phyloP scores from a whole-genome alignment of 139 green algal genomes.

The Chlamydomonas sp. region DNA sequence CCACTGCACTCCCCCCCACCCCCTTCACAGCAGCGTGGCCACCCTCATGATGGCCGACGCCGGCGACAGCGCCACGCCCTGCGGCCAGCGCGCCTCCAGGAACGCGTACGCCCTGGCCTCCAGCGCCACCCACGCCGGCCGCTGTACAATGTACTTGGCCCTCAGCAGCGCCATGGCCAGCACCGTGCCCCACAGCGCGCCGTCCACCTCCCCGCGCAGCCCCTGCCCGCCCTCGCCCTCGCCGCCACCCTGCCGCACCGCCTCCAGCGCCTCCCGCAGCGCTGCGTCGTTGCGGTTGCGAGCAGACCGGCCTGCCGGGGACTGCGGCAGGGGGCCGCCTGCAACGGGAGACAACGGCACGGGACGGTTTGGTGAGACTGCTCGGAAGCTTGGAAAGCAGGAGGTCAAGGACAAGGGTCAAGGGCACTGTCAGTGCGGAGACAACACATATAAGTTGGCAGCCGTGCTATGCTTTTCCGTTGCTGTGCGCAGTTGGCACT shows the following conservation, averaged over 20 bases:
- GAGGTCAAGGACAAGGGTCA: no score
- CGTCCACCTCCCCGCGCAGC: background rate
- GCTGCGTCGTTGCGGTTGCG: background rate
- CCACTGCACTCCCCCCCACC: no score
- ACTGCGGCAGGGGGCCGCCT: background rate
- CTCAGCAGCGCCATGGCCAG: constrained; percentile 37
- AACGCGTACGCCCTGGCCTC: constrained; percentile 13
- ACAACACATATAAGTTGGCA: no score
- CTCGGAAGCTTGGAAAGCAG: no score
- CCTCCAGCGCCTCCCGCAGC: background rate
- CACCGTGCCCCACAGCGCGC: constrained; percentile 5
- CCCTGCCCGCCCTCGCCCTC: background rate
- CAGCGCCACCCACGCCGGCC: constrained; percentile 17
- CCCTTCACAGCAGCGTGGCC: constrained; percentile 8
- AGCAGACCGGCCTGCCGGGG: background rate
- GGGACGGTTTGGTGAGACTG: no score
- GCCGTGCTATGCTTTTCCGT: no score
- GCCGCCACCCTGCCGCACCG: background rate
- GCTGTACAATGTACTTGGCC: background rate
- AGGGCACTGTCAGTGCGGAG: no score
- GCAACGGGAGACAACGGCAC: background rate
- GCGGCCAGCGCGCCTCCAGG: constrained; percentile 17
- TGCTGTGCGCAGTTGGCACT: background rate
- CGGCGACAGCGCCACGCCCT: background rate
- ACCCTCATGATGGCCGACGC: constrained; percentile 1